Evolutionary conservation across 2,329 filamentous ascomycete genomes (phyloP), one percentile per base, ranked within the genome.

Genomic region (Trichoderma brevicompactum): DNA sequence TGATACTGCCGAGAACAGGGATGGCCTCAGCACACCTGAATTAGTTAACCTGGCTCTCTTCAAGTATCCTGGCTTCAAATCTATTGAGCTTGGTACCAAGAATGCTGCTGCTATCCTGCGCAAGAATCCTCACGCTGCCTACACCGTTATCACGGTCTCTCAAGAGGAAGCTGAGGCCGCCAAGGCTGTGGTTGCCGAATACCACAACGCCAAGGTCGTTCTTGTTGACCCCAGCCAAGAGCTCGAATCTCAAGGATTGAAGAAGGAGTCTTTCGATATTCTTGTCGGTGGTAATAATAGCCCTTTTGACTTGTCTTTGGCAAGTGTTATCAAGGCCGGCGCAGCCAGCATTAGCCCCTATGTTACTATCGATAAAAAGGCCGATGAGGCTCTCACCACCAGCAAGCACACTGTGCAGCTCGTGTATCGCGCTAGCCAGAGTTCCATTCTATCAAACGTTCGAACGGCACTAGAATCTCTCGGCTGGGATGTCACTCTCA

Each of bases 21-120:
- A 52, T 8, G 28, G 28, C 44, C 34, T 69, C 28, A 52, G 49
- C n/a, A 41, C 65, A 13, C 3, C 58, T 9, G 67, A 69, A 15
- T 43, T 71, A 15, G 62, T 66, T 6, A 68, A 65, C 38, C 64
- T 71, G 34, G 70, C 69, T n/a, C 54, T 72, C n/a, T 75, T 74
- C 72, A 75, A 73, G 59, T 66, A 69, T 43, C 69, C 73, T 5
- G 55, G 52, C 23, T 34, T 63, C 38, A 72, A 69, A 48, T 58
- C 70, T 12, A 52, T 74, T 9, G 68, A 72, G 23, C 34, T 71
- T 13, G 72, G 69, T 17, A 50, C 52, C 7, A 55, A 50, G 8
- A 59, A 65, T 28, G 69, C 69, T 1, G 34, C 52, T 12, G 19
- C 50, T 32, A 55, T 64, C 23, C 53, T 66, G 8, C 46, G 19